Conservation (phyloP, 495 filamentous ascomycete species). For the Penicillium salamii region DNA sequence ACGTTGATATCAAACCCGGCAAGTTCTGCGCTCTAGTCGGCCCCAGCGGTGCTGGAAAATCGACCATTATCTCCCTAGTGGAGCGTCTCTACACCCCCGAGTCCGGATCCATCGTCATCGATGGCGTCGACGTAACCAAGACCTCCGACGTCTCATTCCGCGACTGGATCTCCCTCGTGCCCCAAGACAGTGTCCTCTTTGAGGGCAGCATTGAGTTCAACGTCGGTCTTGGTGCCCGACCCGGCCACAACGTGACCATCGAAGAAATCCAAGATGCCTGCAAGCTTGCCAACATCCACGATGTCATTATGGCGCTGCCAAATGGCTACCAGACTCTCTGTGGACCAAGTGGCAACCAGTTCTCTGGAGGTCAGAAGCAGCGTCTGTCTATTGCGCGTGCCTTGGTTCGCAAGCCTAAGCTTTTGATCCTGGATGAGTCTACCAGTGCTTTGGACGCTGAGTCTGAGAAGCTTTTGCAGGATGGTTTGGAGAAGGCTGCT, state of each 20-base stretch:
- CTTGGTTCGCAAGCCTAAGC: conserved; percentile 64
- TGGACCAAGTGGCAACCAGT: conserved; percentile 57
- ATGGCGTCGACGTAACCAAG: conserved; percentile 40
- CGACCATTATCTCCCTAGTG: conserved; percentile 53
- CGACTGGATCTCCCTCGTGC: conserved; percentile 50
- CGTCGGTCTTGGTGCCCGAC: conserved; percentile 47
- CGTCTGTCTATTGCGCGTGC: conserved; percentile 73
- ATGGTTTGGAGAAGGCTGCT: conserved; percentile 60
- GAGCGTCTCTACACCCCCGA: conserved; percentile 55
- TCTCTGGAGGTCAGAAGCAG: conserved; percentile 79
- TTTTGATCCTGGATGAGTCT: conserved; percentile 77
- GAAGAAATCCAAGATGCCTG: conserved; percentile 56
- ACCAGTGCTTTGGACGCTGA: conserved; percentile 74
- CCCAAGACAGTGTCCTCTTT: conserved; percentile 54
- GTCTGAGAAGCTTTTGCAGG: conserved; percentile 68
- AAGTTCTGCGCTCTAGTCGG: conserved; percentile 58
- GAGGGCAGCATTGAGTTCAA: conserved; percentile 55
- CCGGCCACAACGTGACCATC: conserved; percentile 36
- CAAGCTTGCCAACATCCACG: conserved; percentile 57
- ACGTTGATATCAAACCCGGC: conserved; percentile 50
- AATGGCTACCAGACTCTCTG: conserved; percentile 64
- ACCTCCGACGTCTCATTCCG: conserved; percentile 38
- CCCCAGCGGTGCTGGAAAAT: conserved; percentile 57
- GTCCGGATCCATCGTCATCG: conserved; percentile 39
- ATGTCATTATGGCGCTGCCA: conserved; percentile 52